These are phyloP conservation scores for Pseudogymnoascus sp. DNA, from an alignment of 2,329 filamentous ascomycete species.

Conservation along the genomic window DNA sequence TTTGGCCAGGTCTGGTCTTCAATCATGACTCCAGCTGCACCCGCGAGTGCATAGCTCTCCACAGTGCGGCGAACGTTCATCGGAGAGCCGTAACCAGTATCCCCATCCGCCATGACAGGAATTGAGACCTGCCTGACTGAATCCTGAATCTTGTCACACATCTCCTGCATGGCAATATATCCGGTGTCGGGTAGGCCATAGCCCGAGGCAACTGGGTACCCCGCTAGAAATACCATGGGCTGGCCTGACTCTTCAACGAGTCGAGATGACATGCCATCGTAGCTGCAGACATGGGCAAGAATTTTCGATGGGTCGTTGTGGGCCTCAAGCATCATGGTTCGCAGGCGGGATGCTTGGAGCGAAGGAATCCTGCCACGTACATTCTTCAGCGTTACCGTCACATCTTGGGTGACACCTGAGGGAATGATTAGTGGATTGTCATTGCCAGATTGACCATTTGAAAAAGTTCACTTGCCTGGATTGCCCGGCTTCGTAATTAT, in stretches of 20 bases:
- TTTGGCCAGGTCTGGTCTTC: constrained; percentile 45
- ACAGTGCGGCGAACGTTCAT: constrained; percentile 42
- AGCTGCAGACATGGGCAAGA: constrained; percentile 36
- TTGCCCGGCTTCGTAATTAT: constrained; percentile 12
- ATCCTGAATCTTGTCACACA: constrained; percentile 40
- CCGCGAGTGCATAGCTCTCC: constrained; percentile 30
- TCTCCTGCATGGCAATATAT: constrained; percentile 42
- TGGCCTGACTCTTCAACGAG: constrained; percentile 41
- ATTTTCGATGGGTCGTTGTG: constrained; percentile 37
- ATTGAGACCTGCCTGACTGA: constrained; percentile 31
- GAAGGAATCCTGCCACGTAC: constrained; percentile 34
- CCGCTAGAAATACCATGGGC: constrained; percentile 38
- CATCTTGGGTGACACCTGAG: constrained; percentile 13
- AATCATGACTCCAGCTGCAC: constrained; percentile 36
- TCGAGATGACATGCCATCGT: constrained; percentile 38
- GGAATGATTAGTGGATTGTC: background rate
- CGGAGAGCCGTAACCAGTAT: constrained; percentile 42
- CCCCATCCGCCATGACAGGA: constrained; percentile 40
- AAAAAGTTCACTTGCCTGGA: constrained; percentile 6
- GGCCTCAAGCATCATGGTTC: constrained; percentile 36
- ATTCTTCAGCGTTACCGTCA: constrained; percentile 22
- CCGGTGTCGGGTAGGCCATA: constrained; percentile 41
- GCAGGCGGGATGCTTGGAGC: constrained; percentile 32
- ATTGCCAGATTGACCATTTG: background rate
- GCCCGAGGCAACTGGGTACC: constrained; percentile 35